Percentiles rank a stretch among this genome's conserved stretches.
Conservation (phyloP, 495 filamentous ascomycete genomes). For the Aspergillus coremiiformis region DNA sequence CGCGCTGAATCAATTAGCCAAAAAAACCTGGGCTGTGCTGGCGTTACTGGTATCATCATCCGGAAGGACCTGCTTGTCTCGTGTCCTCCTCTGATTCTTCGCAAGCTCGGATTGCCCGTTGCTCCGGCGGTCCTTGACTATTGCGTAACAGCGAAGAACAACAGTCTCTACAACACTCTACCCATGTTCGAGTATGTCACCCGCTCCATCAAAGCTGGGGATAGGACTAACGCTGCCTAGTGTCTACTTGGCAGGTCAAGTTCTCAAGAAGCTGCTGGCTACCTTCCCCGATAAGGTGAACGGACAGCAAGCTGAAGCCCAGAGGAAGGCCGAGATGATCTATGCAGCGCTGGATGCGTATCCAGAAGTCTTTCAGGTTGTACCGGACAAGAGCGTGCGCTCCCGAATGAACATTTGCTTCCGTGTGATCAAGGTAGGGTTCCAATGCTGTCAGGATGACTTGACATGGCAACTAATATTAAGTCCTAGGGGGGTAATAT, state of each 20-base stretch:
- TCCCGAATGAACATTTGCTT: slow-evolving; percentile 94
- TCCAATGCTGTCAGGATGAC: not conserved
- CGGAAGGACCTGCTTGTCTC: slow-evolving; percentile 66
- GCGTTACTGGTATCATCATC: slow-evolving; percentile 76
- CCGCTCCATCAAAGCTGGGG: not conserved
- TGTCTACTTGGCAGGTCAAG: slow-evolving; percentile 79
- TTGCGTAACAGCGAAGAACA: slow-evolving; percentile 73
- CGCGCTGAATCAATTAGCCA: slow-evolving; percentile 57
- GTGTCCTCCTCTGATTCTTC: slow-evolving; percentile 54
- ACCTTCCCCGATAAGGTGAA: slow-evolving; percentile 25
- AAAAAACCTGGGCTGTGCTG: slow-evolving; percentile 84
- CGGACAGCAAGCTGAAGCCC: slow-evolving; percentile 44
- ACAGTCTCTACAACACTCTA: slow-evolving; percentile 89
- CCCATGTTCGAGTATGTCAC: slow-evolving; percentile 70
- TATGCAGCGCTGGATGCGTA: slow-evolving; percentile 70
- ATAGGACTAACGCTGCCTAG: slow-evolving; percentile 18
- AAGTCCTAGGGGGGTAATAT: slow-evolving; percentile 35
- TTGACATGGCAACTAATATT: not conserved
- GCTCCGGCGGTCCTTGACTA: slow-evolving; percentile 75
- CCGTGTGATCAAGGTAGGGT: slow-evolving; percentile 49
- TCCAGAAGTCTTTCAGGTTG: slow-evolving; percentile 60
- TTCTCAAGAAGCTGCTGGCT: slow-evolving; percentile 59
- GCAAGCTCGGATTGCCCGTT: slow-evolving; percentile 62
- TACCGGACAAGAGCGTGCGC: slow-evolving; percentile 63
- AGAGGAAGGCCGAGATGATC: slow-evolving; percentile 64